Evolutionary conservation across 495 filamentous ascomycete genomes (phyloP).

Genomic region (Aspergillus asperescens): DNA sequence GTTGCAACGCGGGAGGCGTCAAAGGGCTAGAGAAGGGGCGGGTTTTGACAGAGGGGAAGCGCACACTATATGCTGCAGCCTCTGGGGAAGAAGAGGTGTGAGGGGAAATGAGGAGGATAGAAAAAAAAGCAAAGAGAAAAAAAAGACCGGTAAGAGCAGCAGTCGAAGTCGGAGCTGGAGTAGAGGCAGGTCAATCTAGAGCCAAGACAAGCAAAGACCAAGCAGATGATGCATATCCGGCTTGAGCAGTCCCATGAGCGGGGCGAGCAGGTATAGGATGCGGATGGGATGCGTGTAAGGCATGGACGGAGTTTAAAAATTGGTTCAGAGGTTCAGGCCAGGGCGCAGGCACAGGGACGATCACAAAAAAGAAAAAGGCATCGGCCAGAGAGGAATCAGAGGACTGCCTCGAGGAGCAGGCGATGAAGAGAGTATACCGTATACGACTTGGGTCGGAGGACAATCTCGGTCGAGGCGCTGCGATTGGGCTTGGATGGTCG

Average conservation of each 20-base stretch:
- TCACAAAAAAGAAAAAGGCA: slow-evolving; percentile 11
- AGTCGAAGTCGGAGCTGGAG: no score
- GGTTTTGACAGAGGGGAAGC: background rate
- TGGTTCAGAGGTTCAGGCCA: slow-evolving; percentile 14
- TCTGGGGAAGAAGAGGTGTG: slow-evolving; percentile 3
- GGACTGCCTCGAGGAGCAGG: background rate
- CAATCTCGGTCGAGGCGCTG: background rate
- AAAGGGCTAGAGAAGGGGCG: background rate
- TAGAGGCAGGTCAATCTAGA: slow-evolving; percentile 14
- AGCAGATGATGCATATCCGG: slow-evolving; percentile 41
- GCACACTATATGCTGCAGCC: slow-evolving; percentile 5
- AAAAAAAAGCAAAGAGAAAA: slow-evolving; percentile 16
- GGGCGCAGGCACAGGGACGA: slow-evolving; percentile 21
- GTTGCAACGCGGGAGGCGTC: background rate
- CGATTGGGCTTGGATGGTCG: slow-evolving; percentile 1
- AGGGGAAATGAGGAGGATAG: slow-evolving; percentile 9
- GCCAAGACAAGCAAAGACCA: slow-evolving; percentile 24
- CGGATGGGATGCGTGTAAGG: slow-evolving; percentile 28
- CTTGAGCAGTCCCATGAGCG: no score
- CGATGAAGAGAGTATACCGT: background rate
- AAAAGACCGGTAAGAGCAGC: slow-evolving; percentile 5
- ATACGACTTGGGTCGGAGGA: background rate
- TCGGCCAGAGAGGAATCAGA: background rate
- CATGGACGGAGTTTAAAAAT: slow-evolving; percentile 35
- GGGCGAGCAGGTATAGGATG: slow-evolving; percentile 8